A percentile compares a stretch with the other conserved stretches of the same genome.
Evolutionary conservation across 2,329 filamentous ascomycete species (phyloP).

Genomic region (Diplocarpon mali): DNA sequence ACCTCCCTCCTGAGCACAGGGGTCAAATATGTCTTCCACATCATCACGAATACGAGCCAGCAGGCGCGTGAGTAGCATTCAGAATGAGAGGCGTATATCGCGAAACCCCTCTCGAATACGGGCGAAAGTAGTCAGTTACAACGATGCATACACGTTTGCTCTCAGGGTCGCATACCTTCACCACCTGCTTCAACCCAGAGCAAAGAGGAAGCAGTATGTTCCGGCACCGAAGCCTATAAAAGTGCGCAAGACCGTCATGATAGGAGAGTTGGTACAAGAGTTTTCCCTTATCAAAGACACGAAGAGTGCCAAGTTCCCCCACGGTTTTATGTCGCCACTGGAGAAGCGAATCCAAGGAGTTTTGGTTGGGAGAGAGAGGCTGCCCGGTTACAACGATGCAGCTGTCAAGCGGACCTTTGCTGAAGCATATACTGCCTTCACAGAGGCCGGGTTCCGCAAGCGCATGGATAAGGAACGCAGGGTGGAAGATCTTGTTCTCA

Average conservation of each 20-base stretch:
- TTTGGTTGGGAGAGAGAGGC: constrained; percentile 67
- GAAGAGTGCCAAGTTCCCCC: constrained; percentile 60
- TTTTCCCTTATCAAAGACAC: constrained; percentile 55
- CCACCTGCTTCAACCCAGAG: constrained; percentile 84
- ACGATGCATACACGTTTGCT: constrained; percentile 86
- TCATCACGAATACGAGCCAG: constrained; percentile 22
- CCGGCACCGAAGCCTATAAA: constrained; percentile 49
- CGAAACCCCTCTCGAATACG: constrained; percentile 34
- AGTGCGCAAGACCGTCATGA: constrained; percentile 55
- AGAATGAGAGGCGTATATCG: constrained; percentile 19
- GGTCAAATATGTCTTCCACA: constrained; percentile 22
- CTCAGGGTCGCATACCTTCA: constrained; percentile 84
- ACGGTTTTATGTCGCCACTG: constrained; percentile 58
- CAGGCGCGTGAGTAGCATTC: constrained; percentile 24
- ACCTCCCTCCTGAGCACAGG: constrained; percentile 1
- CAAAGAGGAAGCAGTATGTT: constrained; percentile 82
- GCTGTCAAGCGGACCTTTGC: constrained; percentile 89
- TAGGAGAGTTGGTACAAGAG: constrained; percentile 82
- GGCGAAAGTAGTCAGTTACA: constrained; percentile 43
- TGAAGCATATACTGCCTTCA: constrained; percentile 87
- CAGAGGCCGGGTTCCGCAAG: constrained; percentile 77
- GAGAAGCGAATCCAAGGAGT: constrained; percentile 34
- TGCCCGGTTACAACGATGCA: constrained; percentile 85
- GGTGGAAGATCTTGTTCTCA: constrained; percentile 84
- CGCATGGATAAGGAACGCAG: constrained; percentile 88